Percentiles rank a stretch among this genome's conserved stretches.
Conservation (phyloP, 75 land plant species). For the Adiantum capillusveneris region DNA sequence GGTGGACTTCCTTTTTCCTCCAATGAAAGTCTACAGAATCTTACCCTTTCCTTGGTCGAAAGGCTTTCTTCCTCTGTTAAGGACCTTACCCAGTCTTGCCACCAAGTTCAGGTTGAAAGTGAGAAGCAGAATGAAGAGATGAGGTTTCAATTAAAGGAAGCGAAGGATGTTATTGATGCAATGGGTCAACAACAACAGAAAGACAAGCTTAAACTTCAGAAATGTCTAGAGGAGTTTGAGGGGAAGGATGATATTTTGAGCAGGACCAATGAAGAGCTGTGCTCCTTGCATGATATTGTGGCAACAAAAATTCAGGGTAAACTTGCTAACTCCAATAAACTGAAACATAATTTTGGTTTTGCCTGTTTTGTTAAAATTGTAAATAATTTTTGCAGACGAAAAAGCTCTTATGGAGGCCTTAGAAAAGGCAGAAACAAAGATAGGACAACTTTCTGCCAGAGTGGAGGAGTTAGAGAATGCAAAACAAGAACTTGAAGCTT, state of each 20-base stretch:
- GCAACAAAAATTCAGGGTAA: slow-evolving; percentile 63
- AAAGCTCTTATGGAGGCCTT: slow-evolving; percentile 66
- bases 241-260: slow-evolving; percentile 21
- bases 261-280: slow-evolving; percentile 25
- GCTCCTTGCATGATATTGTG: slow-evolving; percentile 32
- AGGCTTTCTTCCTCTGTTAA: too few relatives aligned
- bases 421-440: slow-evolving; percentile 61
- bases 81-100: too few relatives aligned
- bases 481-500: slow-evolving; percentile 55
- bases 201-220: slow-evolving; percentile 31
- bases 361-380: not conserved
- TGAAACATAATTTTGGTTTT: not conserved
- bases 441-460: slow-evolving; percentile 40
- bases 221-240: slow-evolving; percentile 18
- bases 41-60: too few relatives aligned
- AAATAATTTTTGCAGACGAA: slow-evolving; percentile 40
- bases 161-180: slow-evolving; percentile 23
- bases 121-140: slow-evolving; percentile 44
- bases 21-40: too few relatives aligned
- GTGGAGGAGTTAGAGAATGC: slow-evolving; percentile 52
- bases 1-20: too few relatives aligned
- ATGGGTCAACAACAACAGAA: slow-evolving; percentile 26
- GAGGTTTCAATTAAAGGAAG: slow-evolving; percentile 43
- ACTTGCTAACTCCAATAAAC: too few relatives aligned
- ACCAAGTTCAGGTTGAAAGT: slow-evolving; percentile 12